Evolutionary conservation across 1,139 yeast species (phyloP), one percentile per base, ranked within the genome.

Genomic region (Yamadazyma membranifaciens): DNA sequence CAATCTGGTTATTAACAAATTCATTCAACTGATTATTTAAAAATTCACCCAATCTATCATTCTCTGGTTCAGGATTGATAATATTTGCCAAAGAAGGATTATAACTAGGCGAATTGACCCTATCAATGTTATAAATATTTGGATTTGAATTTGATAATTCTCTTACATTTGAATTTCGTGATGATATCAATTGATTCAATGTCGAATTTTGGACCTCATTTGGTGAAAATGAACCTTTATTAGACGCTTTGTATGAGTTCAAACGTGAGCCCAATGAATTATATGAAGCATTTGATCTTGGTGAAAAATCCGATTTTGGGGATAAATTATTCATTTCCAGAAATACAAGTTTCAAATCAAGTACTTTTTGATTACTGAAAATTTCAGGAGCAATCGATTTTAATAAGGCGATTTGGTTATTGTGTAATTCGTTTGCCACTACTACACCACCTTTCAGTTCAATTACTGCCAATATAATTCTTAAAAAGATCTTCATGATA

Each of bases 1-100:
- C 49, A 41, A 50, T 42, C 36, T 49, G 54, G 11, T 30, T 36
- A 26, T 43, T 45, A 6, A 49, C 36, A 34, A 49, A 35, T 29
- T 38, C 41, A 16, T 38, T 37, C 4, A 50, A 11, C 2, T 43
- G 17, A 5, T 44, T 53, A 7, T 47, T 52, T 5, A 37, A 16
- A 14, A 50, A 15, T 3, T 47, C 54, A 3, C 13, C 22, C 11
- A 34, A 34, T 26, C 31, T 24, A n/a, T 26, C 20, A 13, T 24
- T 30, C 7, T 12, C 14, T 6, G 36, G 36, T 9, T 31, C 32
- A 13, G 31, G 28, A 14, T 41, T 32, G 30, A 60, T 50, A 16
- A 62, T 46, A 39, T 59, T 62, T 2, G 63, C 55, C 30, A 63
- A 49, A 1, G 65, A 43, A 5, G 65, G 61, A 39, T 55, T 55